Percentiles rank a stretch among this genome's conserved stretches.
phyloP scores from a whole-genome alignment of 352 stramenopile genomes.

The Pythium apleroticum region DNA sequence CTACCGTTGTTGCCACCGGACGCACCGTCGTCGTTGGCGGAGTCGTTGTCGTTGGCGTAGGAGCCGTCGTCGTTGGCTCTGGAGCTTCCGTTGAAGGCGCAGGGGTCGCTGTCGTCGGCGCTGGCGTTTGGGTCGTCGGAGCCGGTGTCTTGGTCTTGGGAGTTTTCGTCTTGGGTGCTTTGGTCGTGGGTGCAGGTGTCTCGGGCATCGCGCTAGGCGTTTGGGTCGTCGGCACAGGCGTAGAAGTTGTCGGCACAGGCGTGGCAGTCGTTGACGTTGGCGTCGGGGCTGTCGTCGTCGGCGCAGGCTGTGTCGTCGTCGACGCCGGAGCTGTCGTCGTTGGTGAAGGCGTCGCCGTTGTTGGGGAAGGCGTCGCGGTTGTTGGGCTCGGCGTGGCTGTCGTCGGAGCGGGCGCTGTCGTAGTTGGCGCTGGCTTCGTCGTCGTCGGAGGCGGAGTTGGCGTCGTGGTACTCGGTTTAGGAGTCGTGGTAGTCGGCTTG shows the following conservation, averaged over 20 bases:
- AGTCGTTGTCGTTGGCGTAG: not conserved
- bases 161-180: not conserved
- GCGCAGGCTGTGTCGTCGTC: not conserved
- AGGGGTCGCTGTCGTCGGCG: not conserved
- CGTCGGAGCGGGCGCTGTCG: not conserved
- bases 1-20: not conserved
- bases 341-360: not conserved
- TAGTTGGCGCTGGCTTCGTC: not conserved
- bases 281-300: not conserved
- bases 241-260: not conserved
- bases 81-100: not conserved
- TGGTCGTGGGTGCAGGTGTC: conserved; percentile 1
- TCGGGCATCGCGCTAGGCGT: not conserved
- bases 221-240: not conserved
- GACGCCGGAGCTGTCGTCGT: not conserved
- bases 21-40: not conserved
- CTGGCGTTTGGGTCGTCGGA: no score
- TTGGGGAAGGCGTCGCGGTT: not conserved
- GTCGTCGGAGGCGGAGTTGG: not conserved
- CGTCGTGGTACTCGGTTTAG: conserved; percentile 5
- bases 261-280: not conserved
- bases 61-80: not conserved
- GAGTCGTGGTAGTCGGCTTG: not conserved
- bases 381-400: not conserved
- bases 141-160: not conserved